Conservation (phyloP, 352 stramenopile genomes). For the Blastocystis sp. region DNA sequence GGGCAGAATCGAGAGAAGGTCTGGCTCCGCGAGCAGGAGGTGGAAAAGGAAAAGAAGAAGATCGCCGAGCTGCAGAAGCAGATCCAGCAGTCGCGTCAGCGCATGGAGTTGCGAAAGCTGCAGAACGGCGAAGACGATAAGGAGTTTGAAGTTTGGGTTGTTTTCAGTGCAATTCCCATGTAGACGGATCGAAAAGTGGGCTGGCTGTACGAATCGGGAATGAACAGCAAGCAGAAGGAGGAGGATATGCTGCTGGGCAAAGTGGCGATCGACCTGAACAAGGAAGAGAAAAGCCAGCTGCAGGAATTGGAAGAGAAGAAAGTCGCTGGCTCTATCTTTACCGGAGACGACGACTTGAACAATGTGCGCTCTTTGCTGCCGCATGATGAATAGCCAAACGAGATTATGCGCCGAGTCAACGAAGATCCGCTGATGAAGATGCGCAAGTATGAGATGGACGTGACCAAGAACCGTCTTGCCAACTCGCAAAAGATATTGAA, state of each 20-base stretch:
- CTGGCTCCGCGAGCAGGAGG: conserved; percentile 65
- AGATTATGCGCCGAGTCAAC: conserved; percentile 59
- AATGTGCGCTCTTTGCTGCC: not conserved
- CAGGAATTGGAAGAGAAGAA: conserved; percentile 66
- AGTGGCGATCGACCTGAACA: conserved; percentile 55
- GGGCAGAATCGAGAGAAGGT: conserved; percentile 70
- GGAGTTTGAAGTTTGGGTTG: conserved; percentile 30
- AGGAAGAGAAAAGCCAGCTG: conserved; percentile 70
- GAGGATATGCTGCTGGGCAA: conserved; percentile 68
- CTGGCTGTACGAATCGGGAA: conserved; percentile 61
- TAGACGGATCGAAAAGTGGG: conserved; percentile 63
- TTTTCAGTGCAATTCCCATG: not conserved
- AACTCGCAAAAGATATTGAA: conserved; percentile 49
- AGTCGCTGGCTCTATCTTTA: conserved; percentile 53
- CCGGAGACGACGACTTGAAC: conserved; percentile 27
- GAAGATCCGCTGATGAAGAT: conserved; percentile 73
- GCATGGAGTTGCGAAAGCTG: conserved; percentile 24
- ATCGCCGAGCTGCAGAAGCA: conserved; percentile 52
- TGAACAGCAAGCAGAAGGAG: conserved; percentile 35
- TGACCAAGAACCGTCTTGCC: conserved; percentile 55
- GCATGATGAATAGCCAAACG: conserved; percentile 48
- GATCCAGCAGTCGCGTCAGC: conserved; percentile 49
- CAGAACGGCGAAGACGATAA: conserved; percentile 28
- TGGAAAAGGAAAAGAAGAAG: conserved; percentile 73
- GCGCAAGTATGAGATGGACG: conserved; percentile 58